These are phyloP conservation scores for Falciphora oryzae DNA, from an alignment of 2,329 filamentous ascomycete genomes.

Conservation along the genomic window DNA sequence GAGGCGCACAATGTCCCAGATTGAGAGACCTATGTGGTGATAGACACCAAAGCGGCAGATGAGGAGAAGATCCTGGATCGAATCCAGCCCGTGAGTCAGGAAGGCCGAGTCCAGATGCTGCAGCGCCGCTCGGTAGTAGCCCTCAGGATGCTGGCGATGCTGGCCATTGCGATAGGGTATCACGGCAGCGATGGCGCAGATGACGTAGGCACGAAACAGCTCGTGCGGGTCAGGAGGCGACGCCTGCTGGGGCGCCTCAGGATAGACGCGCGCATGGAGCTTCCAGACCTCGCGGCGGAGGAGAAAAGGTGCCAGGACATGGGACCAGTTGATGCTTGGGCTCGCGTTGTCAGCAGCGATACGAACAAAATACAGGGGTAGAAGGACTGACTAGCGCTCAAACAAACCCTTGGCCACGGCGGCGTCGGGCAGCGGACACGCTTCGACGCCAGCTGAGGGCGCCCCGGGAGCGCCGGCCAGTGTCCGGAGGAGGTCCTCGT, in stretches of 20 bases:
- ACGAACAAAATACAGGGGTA: no score
- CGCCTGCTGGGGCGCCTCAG: neutral
- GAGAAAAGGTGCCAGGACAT: slow-evolving; percentile 23
- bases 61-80: slow-evolving; percentile 34
- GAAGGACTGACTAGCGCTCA: slow-evolving; percentile 17
- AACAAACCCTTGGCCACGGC: slow-evolving; percentile 14
- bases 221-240: slow-evolving; percentile 20
- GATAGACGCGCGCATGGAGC: slow-evolving; percentile 19
- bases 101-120: slow-evolving; percentile 24
- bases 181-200: slow-evolving; percentile 24
- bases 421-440: slow-evolving; percentile 11
- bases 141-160: slow-evolving; percentile 30
- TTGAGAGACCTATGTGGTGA: slow-evolving; percentile 29
- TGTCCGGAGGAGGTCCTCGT: slow-evolving; percentile 11
- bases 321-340: slow-evolving; percentile 16
- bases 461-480: slow-evolving; percentile 11
- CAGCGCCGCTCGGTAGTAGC: slow-evolving; percentile 33
- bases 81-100: slow-evolving; percentile 26
- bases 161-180: slow-evolving; percentile 26
- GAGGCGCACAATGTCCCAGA: slow-evolving; percentile 26
- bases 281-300: slow-evolving; percentile 20
- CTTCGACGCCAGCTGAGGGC: slow-evolving; percentile 7
- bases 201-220: slow-evolving; percentile 26
- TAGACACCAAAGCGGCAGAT: slow-evolving; percentile 36
- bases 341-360: neutral